A percentile compares a stretch with the other conserved stretches of the same genome.
Conservation (phyloP, 2,329 filamentous ascomycete species). For the Arthroderma sp. region DNA sequence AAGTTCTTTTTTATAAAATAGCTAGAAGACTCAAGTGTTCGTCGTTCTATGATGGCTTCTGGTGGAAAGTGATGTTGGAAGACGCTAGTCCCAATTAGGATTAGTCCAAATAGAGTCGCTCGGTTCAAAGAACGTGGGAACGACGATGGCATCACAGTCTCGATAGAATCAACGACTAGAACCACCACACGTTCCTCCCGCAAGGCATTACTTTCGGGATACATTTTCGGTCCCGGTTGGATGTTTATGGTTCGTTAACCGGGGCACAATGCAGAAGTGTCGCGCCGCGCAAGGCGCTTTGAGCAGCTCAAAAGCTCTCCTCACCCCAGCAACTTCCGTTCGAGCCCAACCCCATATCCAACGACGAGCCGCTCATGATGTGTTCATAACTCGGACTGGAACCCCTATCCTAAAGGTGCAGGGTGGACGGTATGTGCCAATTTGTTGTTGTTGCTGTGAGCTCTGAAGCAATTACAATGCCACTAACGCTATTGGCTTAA, state of each 20-base stretch:
- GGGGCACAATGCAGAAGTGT: constrained; percentile 34
- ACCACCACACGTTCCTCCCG: no score
- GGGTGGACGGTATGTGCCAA: constrained; percentile 63
- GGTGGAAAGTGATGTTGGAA: no score
- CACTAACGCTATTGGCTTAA: constrained; percentile 14
- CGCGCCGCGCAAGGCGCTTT: constrained; percentile 30
- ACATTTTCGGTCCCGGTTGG: neutral
- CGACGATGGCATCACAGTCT: no score
- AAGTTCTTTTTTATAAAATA: no score
- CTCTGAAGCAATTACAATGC: constrained; percentile 5
- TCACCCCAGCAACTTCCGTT: constrained; percentile 16
- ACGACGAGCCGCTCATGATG: constrained; percentile 54
- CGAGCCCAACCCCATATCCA: constrained; percentile 29
- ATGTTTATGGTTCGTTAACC: constrained; percentile 13
- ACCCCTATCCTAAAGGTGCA: constrained; percentile 83
- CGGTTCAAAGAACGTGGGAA: no score
- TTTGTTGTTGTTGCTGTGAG: constrained; percentile 1
- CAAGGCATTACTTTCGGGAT: no score
- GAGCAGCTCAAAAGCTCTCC: constrained; percentile 24
- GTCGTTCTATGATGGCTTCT: no score
- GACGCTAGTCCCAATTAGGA: no score
- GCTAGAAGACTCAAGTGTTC: no score
- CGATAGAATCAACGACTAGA: no score
- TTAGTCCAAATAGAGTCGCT: no score
- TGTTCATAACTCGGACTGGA: constrained; percentile 87